Evolutionary conservation across 306 rosid species (phyloP), one percentile per base, ranked within the genome.

Genomic region (Glycine tomentella): DNA sequence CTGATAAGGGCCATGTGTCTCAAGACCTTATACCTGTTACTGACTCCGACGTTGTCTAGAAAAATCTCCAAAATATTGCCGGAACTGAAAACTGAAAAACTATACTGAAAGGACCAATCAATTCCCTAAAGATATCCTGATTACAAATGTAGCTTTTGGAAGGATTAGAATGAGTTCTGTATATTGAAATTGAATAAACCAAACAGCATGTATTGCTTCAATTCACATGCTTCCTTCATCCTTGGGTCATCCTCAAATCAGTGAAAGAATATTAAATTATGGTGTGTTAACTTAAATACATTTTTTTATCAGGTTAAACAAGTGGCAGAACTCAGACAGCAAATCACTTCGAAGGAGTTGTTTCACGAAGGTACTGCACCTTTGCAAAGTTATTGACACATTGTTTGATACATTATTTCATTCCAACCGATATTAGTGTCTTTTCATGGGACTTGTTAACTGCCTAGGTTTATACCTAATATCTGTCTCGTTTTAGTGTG

Each of bases 311-410:
- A 96, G 99, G 89, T 64, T 82, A 93, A 92, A 75, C 86, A 71
- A 62, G 91, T 96, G 49, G 90, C 90, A 52, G 97, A 89, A 78
- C 87, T 93, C 63, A 91, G 88, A 63, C 93, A 84, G 82, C 86
- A 88, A 77, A 82, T 93, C 81, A 91, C 74, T 31, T 53, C 86
- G 45, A 89, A 93, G 81, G 97, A 93, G 86, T 85, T 82, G 25
- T 72, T 84, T 76, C 88, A 78, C 76, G 97, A 96, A 90, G 98
- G 99, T 96, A 89, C 66, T 73, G 31, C 33, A 36, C 55, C 56
- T 79, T 46, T 63, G 33, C 74, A 77, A 46, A 74, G 78, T 42
- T n/a, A 50, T 48, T 16, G 72, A 40, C 40, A 31, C 69, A 51
- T 73, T 58, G 45, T 75, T 51, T 55, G 73, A 16, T 68, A 50